Conservation (phyloP, 1,139 yeast genomes). For the Lodderomyces orthopsilosis region DNA sequence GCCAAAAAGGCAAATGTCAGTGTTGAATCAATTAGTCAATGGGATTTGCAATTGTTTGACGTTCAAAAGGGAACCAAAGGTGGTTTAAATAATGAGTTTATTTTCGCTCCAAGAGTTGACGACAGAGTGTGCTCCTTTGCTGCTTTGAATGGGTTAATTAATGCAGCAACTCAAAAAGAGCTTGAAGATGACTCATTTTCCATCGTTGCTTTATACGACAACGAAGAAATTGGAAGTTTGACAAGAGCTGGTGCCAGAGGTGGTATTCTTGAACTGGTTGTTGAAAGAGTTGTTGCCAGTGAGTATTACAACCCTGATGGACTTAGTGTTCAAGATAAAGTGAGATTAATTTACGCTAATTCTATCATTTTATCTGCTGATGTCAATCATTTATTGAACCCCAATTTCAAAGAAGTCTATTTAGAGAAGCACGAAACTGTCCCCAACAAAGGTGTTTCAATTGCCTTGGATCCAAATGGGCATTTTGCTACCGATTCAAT, state of each 20-base stretch:
- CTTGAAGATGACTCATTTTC: slow-evolving; percentile 30
- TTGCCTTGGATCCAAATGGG: slow-evolving; percentile 41
- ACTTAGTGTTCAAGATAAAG: slow-evolving; percentile 22
- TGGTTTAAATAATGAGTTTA: slow-evolving; percentile 38
- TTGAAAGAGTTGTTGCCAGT: slow-evolving; percentile 31
- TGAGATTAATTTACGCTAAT: slow-evolving; percentile 31
- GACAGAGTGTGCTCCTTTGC: slow-evolving; percentile 45
- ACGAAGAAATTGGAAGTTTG: slow-evolving; percentile 45
- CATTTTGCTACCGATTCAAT: slow-evolving; percentile 45
- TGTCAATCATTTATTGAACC: slow-evolving; percentile 46
- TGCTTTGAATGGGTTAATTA: slow-evolving; percentile 36
- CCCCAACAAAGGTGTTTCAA: slow-evolving; percentile 41
- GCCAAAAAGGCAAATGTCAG: slow-evolving; percentile 27
- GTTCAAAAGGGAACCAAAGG: slow-evolving; percentile 42
- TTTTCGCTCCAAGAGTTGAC: slow-evolving; percentile 44
- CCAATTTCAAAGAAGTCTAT: slow-evolving; percentile 38
- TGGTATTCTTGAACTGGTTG: slow-evolving; percentile 34
- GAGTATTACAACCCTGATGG: slow-evolving; percentile 17
- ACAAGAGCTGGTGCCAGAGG: slow-evolving; percentile 46
- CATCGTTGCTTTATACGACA: slow-evolving; percentile 40
- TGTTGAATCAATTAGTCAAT: slow-evolving; percentile 26
- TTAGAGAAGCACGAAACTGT: slow-evolving; percentile 39
- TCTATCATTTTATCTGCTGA: slow-evolving; percentile 43
- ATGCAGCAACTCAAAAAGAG: slow-evolving; percentile 18
- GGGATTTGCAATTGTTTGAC: slow-evolving; percentile 44